A percentile compares a stretch with the other conserved stretches of the same genome.
These are phyloP conservation scores for Lentinus polychrous DNA, from an alignment of 1,284 basidiomycete genomes.

Conservation along the genomic window DNA sequence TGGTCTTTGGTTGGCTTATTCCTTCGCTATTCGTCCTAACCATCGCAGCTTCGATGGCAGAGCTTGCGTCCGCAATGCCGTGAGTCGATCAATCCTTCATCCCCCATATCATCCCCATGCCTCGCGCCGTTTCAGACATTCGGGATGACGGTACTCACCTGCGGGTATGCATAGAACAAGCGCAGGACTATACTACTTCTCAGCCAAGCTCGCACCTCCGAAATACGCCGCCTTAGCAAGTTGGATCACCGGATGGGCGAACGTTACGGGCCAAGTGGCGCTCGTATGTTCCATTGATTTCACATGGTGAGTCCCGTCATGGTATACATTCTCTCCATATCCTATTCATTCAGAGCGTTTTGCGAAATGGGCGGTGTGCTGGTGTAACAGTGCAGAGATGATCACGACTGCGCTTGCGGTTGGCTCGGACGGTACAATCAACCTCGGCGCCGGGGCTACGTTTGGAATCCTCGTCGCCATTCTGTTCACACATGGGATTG, in stretches of 20 bases:
- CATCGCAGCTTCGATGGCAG: constrained; percentile 65
- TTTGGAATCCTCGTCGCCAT: constrained; percentile 62
- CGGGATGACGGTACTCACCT: background rate
- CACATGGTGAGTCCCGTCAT: constrained; percentile 41
- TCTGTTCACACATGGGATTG: constrained; percentile 53
- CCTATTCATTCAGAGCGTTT: too few relatives aligned
- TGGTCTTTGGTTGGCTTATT: constrained; percentile 75
- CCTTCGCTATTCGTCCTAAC: constrained; percentile 63
- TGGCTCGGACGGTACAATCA: constrained; percentile 42
- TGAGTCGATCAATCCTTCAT: constrained; percentile 28
- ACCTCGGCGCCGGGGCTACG: constrained; percentile 53
- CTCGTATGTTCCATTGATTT: constrained; percentile 72
- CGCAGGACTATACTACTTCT: constrained; percentile 70
- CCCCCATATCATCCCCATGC: background rate
- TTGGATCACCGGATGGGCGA: constrained; percentile 72
- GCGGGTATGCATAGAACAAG: constrained; percentile 20
- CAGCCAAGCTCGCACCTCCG: constrained; percentile 59
- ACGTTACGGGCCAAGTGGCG: constrained; percentile 52
- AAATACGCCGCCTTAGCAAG: constrained; percentile 54
- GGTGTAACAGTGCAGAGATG: constrained; percentile 52
- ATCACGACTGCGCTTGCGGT: constrained; percentile 67
- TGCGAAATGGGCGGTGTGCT: background rate
- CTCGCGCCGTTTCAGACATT: background rate
- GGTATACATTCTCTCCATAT: background rate
- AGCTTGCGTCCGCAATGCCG: constrained; percentile 72